A percentile compares a stretch with the other conserved stretches of the same genome.
These are phyloP conservation scores for Dillenia suffruticosa DNA, from an alignment of 164 flowering plant species.

Conservation along the genomic window DNA sequence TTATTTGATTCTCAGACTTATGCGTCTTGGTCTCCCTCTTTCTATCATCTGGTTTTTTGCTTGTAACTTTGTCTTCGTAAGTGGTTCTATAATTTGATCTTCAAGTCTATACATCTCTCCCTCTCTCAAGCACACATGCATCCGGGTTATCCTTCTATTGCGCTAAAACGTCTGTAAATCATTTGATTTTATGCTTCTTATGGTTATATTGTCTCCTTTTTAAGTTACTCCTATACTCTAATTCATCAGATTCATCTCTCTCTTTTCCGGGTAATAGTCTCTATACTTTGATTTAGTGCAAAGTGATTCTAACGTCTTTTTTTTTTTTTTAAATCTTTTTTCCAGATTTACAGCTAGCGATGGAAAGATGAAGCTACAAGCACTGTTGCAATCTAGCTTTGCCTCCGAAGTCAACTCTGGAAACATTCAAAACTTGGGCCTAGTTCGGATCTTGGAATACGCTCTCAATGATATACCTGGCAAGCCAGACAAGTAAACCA, in stretches of 20 bases:
- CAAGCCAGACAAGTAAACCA: slow-evolving; percentile 70
- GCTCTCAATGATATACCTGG: slow-evolving; percentile 70
- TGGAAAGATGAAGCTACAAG: slow-evolving; percentile 68
- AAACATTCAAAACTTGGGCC: slow-evolving; percentile 74
- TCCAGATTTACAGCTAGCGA: slow-evolving; percentile 70
- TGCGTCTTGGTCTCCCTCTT: too few species aligned
- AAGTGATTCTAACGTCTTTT: neutral
- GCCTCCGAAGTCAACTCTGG: slow-evolving; percentile 65
- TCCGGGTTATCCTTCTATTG: too few species aligned
- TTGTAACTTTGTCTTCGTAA: too few species aligned
- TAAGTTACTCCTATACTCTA: too few species aligned
- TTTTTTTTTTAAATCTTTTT: neutral
- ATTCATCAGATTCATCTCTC: neutral
- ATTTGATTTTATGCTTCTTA: neutral
- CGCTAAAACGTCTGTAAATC: too few species aligned
- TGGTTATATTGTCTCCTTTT: neutral
- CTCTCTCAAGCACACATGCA: too few species aligned
- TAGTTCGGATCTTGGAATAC: slow-evolving; percentile 67
- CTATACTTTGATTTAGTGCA: slow-evolving; percentile 6
- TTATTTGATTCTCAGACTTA: too few species aligned
- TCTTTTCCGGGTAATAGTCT: neutral
- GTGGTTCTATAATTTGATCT: too few species aligned
- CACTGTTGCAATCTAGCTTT: slow-evolving; percentile 53
- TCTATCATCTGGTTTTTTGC: too few species aligned
- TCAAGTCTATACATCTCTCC: too few species aligned